Percentiles rank a stretch among this genome's conserved stretches.
These are phyloP conservation scores for Asterochloris erici DNA, from an alignment of 139 green algal species.

Conservation along the genomic window DNA sequence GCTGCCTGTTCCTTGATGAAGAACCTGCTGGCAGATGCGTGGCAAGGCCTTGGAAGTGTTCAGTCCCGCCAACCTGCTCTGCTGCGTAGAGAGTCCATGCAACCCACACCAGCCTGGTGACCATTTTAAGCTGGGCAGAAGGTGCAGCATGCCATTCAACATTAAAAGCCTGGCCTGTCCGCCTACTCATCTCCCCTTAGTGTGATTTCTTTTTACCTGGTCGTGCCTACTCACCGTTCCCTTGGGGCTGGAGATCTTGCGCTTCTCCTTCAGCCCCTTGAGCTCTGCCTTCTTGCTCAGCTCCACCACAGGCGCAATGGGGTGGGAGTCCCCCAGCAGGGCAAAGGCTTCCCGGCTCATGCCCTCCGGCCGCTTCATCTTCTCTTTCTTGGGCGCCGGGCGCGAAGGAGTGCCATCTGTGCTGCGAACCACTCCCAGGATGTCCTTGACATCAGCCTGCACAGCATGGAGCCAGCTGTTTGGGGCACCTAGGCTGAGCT, in stretches of 20 bases:
- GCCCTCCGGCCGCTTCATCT: conserved; percentile 30
- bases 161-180: no score
- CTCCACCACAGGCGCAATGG: conserved; percentile 66
- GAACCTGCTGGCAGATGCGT: no score
- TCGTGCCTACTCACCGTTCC: neutral
- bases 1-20: no score
- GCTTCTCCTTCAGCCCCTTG: conserved; percentile 50
- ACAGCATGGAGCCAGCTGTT: no score
- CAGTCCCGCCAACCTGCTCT: no score
- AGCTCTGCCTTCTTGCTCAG: conserved; percentile 42
- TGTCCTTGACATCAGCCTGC: conserved; percentile 82
- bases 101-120: no score
- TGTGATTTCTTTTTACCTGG: neutral
- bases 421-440: conserved; percentile 67
- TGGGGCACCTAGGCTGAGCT: no score
- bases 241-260: conserved; percentile 31
- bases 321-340: conserved; percentile 76
- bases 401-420: conserved; percentile 5
- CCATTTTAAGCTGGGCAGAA: no score
- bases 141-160: no score
- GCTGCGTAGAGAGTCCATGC: no score
- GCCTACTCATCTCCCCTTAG: neutral
- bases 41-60: no score
- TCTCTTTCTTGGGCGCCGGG: conserved; percentile 56
- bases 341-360: conserved; percentile 87